Conservation (phyloP, 2,329 filamentous ascomycete genomes). For the Trichoderma atrobrunneum region DNA sequence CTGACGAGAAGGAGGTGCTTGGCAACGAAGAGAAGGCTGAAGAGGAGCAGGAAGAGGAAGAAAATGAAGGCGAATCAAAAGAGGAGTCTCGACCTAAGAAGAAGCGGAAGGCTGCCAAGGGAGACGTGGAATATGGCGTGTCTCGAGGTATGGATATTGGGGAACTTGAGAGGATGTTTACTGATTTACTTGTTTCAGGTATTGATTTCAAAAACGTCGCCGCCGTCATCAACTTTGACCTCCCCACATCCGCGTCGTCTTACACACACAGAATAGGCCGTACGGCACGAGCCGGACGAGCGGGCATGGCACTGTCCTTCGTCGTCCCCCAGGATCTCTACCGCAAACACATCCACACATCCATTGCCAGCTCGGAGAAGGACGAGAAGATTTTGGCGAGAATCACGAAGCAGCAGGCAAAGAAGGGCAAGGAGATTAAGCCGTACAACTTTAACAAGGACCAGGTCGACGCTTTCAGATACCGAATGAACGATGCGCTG, state of each 20-base stretch:
- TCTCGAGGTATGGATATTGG: slow-evolving; percentile 61
- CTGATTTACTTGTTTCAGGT: slow-evolving; percentile 27
- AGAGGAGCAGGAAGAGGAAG: slow-evolving; percentile 38
- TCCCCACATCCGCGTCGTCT: slow-evolving; percentile 81
- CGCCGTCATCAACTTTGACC: slow-evolving; percentile 94
- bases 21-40: slow-evolving; percentile 56
- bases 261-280: slow-evolving; percentile 97
- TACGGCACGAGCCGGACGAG: slow-evolving; percentile 85
- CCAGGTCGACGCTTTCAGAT: slow-evolving; percentile 89
- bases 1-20: slow-evolving; percentile 83
- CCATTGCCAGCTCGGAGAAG: slow-evolving; percentile 68
- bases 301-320: slow-evolving; percentile 94
- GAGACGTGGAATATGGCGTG: slow-evolving; percentile 88
- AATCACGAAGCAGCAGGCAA: slow-evolving; percentile 74
- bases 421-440: slow-evolving; percentile 76
- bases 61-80: slow-evolving; percentile 27
- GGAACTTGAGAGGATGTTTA: not conserved
- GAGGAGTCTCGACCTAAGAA: slow-evolving; percentile 31
- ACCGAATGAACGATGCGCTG: slow-evolving; percentile 89
- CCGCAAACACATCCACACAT: slow-evolving; percentile 86
- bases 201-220: slow-evolving; percentile 97
- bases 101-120: slow-evolving; percentile 51
- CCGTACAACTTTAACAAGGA: slow-evolving; percentile 94
- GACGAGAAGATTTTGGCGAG: slow-evolving; percentile 82
- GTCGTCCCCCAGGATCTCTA: slow-evolving; percentile 79